Base-by-base conservation (phyloP, 768 basidiomycete species). In the Lepiota venenata region DNA sequence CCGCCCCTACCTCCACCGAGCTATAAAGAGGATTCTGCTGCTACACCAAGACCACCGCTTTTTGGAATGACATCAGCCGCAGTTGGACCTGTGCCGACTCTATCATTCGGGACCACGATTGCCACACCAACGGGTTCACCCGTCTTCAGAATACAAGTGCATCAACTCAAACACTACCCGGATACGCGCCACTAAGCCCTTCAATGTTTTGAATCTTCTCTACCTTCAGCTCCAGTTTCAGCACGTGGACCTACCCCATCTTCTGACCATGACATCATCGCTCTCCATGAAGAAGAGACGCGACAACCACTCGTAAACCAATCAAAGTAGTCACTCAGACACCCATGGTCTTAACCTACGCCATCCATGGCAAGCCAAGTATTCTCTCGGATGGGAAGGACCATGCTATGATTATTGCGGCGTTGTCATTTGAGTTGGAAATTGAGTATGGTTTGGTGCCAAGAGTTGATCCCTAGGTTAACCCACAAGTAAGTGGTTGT, bases 401-500 rank as follows among this genome's bases (percentile, higher is more conserved):
- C n/a, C 83, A 85, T 62, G 78, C 79, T 50, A 81, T 84, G 4
- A 70, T 75, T 14, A 69, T 85, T 32, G 77, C 80, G 0, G 64
- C 74, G 7, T 66, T 82, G 21, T 68, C 72, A 4, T 78, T 84
- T 58, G 70, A 78, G 18, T 70, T 74, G 0, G 68, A 69, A 39
- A 66, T 78, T 29, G 74, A 71, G 21, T 76, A 79, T 62, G 72
- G 83, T 15, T 68, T 74, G 2, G 74, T 80, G 22, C 84, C 84
- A 2, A 71, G 78, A 27, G 64, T 74, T 29, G 75, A 75, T 39
- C 70, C 78, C 1, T 67, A 72, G 10, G 81, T 78, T 4, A 84
- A 77, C 59, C 63, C 82, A 35, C 76, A 80, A 64, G 79, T 78
- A 42, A 18, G n/a, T n/a, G n/a, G n/a, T n/a, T n/a, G 67, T 64